These are phyloP conservation scores for Dactylellina cionopaga DNA, from an alignment of 2,329 filamentous ascomycete genomes.

Conservation along the genomic window DNA sequence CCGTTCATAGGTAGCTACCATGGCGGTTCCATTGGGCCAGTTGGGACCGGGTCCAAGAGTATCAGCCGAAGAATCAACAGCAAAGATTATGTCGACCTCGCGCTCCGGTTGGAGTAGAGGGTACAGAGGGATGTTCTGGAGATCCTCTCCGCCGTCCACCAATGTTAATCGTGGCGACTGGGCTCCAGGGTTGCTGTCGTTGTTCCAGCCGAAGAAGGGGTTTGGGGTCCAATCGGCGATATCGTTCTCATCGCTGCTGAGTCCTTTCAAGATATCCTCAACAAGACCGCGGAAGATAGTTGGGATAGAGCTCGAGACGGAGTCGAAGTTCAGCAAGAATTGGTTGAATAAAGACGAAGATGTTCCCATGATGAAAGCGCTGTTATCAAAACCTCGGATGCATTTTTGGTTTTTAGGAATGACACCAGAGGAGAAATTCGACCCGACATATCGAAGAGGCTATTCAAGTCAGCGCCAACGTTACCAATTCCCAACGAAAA, in stretches of 20 bases:
- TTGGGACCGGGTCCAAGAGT: slow-evolving; percentile 63
- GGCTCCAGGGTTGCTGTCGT: slow-evolving; percentile 69
- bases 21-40: slow-evolving; percentile 81
- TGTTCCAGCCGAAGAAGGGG: slow-evolving; percentile 76
- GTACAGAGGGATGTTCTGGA: slow-evolving; percentile 81
- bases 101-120: slow-evolving; percentile 78
- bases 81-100: slow-evolving; percentile 82
- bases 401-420: slow-evolving; percentile 68
- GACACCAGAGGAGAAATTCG: slow-evolving; percentile 73
- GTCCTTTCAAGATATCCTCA: slow-evolving; percentile 64
- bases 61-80: slow-evolving; percentile 80
- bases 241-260: slow-evolving; percentile 68
- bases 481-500: neutral
- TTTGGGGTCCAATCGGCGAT: slow-evolving; percentile 80
- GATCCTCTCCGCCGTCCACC: slow-evolving; percentile 80
- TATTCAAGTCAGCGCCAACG: slow-evolving; percentile 66
- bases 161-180: slow-evolving; percentile 70
- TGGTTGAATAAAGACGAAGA: slow-evolving; percentile 86
- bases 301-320: slow-evolving; percentile 61
- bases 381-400: slow-evolving; percentile 82
- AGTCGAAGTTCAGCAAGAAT: slow-evolving; percentile 73
- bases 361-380: slow-evolving; percentile 85
- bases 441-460: slow-evolving; percentile 76
- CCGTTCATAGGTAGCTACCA: slow-evolving; percentile 78
- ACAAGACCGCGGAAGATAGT: slow-evolving; percentile 66